Evolutionary conservation across 768 basidiomycete genomes (phyloP).

Genomic region (Calocybe gangraenosa): DNA sequence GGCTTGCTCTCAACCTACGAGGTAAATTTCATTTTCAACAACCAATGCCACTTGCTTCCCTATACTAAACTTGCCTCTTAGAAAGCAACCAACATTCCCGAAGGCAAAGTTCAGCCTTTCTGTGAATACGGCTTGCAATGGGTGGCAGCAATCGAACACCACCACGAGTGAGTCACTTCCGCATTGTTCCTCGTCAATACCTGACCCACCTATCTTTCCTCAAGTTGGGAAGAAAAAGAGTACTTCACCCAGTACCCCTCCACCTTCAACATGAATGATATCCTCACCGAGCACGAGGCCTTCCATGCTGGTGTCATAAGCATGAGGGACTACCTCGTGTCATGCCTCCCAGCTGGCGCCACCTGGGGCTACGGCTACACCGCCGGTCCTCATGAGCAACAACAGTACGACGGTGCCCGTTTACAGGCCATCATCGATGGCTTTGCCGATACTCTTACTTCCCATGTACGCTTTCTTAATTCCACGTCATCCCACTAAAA

Average conservation of each 20-base stretch:
- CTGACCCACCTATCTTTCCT: neutral
- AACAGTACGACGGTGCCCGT: conserved; percentile 7
- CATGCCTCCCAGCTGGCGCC: conserved; percentile 17
- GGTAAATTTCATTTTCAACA: neutral
- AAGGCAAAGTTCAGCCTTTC: conserved; percentile 9
- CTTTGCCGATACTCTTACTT: conserved; percentile 11
- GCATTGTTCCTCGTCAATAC: neutral
- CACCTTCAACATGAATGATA: conserved; percentile 16
- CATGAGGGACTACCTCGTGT: conserved; percentile 16
- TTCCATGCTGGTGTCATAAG: conserved; percentile 15
- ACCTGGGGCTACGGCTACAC: conserved; percentile 17
- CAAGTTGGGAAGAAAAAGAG: conserved; percentile 17
- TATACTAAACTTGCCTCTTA: neutral
- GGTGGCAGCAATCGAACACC: conserved; percentile 16
- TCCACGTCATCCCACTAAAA: too few species aligned
- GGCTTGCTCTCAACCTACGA: conserved; percentile 15
- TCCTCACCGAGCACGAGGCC: conserved; percentile 16
- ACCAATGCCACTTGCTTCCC: neutral
- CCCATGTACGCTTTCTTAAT: conserved; percentile 12
- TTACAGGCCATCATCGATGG: conserved; percentile 11
- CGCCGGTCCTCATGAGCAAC: conserved; percentile 6
- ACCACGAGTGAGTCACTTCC: conserved; percentile 12
- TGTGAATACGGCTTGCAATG: conserved; percentile 17
- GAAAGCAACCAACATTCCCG: conserved; percentile 8
- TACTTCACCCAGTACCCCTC: conserved; percentile 16